Percentiles rank a stretch among this genome's conserved stretches.
Conservation (phyloP, 441 rosid genomes). For the Bocquillonia castaneifolia region DNA sequence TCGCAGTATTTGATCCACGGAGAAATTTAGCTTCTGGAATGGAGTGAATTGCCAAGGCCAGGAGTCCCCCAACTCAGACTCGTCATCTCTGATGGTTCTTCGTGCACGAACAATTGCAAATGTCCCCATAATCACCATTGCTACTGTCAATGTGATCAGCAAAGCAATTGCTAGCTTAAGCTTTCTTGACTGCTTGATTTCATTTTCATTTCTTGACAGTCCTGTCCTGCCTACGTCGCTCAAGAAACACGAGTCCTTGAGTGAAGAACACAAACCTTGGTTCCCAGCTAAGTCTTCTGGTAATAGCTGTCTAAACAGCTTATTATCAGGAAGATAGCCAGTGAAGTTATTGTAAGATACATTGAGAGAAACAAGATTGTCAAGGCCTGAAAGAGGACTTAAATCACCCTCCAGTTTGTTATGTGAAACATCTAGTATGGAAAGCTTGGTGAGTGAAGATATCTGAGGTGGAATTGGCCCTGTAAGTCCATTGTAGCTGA, state of each 20-base stretch:
- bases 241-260: constrained; percentile 59
- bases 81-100: constrained; percentile 45
- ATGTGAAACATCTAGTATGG: constrained; percentile 72
- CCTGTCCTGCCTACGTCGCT: constrained; percentile 32
- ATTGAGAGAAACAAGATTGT: constrained; percentile 79
- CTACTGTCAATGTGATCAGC: constrained; percentile 57
- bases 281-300: constrained; percentile 59
- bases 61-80: constrained; percentile 70
- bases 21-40: constrained; percentile 88
- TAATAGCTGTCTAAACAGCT: constrained; percentile 66
- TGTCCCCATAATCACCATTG: constrained; percentile 69
- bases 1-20: constrained; percentile 73
- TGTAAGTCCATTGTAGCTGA: constrained; percentile 71
- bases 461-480: constrained; percentile 71
- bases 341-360: constrained; percentile 78
- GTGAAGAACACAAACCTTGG: constrained; percentile 60
- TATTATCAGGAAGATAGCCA: constrained; percentile 85
- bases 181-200: constrained; percentile 37
- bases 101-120: constrained; percentile 57
- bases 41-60: constrained; percentile 97
- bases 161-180: constrained; percentile 68
- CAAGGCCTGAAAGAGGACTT: constrained; percentile 52
- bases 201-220: constrained; percentile 28
- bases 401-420: constrained; percentile 74
- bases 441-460: constrained; percentile 79